Evolutionary conservation across 2,329 filamentous ascomycete genomes (phyloP).

Genomic region (Fusarium sp.): DNA sequence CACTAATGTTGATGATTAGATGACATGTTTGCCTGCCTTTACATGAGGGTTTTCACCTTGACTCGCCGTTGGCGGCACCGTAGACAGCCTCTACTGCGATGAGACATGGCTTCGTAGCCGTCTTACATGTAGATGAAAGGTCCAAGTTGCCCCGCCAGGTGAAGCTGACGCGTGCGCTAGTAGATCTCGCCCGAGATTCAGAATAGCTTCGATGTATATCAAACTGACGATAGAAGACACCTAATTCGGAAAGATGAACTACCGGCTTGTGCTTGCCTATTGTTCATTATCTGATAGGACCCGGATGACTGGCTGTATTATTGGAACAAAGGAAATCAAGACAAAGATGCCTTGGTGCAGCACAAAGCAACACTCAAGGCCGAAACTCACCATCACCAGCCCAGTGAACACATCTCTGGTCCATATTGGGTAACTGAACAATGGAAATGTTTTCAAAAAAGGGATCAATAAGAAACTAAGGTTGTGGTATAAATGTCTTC

Average conservation of each 20-base stretch:
- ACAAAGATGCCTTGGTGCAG: background rate
- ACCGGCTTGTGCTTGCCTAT: rapidly evolving
- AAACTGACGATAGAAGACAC: background rate
- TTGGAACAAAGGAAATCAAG: background rate
- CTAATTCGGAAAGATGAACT: background rate
- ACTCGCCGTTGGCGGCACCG: conserved; percentile 48
- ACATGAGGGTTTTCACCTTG: conserved; percentile 26
- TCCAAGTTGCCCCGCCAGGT: conserved; percentile 22
- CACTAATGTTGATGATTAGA: conserved; percentile 34
- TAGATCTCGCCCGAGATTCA: background rate
- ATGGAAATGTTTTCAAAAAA: background rate
- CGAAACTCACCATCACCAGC: background rate
- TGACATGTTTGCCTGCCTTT: background rate
- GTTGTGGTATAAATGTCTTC: background rate
- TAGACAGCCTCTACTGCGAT: conserved; percentile 49
- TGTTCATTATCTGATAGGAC: background rate
- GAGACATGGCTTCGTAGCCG: conserved; percentile 31
- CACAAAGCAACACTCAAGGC: background rate
- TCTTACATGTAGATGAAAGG: conserved; percentile 5
- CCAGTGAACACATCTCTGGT: background rate
- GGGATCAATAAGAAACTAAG: too few species aligned
- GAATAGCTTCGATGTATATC: background rate
- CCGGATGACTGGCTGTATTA: background rate
- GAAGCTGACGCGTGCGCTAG: conserved; percentile 2
- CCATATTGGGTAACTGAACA: background rate